These are phyloP conservation scores for Myxozyma mucilagina DNA, from an alignment of 805 yeast species.

Conservation along the genomic window DNA sequence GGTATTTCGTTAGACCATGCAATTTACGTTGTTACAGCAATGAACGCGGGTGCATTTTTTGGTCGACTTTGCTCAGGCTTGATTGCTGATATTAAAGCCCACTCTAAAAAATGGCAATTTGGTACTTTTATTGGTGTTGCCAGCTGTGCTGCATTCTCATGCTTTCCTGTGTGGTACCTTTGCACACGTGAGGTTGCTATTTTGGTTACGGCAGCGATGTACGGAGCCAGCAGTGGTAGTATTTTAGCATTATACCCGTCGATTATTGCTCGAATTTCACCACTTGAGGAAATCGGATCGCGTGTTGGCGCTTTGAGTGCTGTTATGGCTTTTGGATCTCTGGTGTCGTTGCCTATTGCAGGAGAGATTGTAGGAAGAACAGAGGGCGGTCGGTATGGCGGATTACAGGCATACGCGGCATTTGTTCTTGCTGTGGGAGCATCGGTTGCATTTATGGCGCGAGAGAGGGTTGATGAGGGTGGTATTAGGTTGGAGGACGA, in stretches of 20 bases:
- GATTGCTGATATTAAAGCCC: constrained; percentile 43
- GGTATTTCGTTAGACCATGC: constrained; percentile 31
- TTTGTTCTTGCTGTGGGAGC: constrained; percentile 12
- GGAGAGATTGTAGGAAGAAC: constrained; percentile 32
- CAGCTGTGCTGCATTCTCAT: constrained; percentile 35
- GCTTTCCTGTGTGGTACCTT: constrained; percentile 30
- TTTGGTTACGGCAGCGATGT: constrained; percentile 37
- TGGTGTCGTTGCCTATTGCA: constrained; percentile 38
- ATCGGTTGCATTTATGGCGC: constrained; percentile 33
- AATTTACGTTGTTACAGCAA: constrained; percentile 38
- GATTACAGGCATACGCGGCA: constrained; percentile 29
- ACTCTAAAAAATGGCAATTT: constrained; percentile 45
- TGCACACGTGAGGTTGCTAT: neutral
- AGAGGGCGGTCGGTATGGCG: constrained; percentile 6
- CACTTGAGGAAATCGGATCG: constrained; percentile 36
- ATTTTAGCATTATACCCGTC: constrained; percentile 39
- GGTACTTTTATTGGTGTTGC: constrained; percentile 40
- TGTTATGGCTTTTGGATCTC: constrained; percentile 53
- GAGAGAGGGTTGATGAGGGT: neutral
- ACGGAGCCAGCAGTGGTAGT: constrained; percentile 41
- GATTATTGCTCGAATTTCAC: constrained; percentile 36
- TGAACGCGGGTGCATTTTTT: constrained; percentile 44
- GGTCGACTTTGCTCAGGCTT: constrained; percentile 54
- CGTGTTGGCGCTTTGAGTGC: constrained; percentile 63
- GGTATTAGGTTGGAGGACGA: constrained; percentile 1